phyloP scores from a whole-genome alignment of 495 filamentous ascomycete species.

The Podospora appendiculata region DNA sequence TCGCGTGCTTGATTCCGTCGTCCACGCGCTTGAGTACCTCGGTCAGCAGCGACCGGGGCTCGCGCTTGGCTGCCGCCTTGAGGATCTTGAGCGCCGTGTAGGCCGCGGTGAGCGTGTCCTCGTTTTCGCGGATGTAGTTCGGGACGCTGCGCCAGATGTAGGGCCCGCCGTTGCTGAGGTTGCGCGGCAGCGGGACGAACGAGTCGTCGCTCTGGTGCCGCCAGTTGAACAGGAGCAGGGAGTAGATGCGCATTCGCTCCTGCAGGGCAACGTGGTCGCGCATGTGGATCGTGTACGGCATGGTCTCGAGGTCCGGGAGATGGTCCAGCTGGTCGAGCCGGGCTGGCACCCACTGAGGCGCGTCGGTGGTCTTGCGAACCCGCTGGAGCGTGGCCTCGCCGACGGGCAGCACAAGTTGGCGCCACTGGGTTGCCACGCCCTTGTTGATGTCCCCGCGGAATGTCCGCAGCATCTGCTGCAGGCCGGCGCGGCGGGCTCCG shows the following conservation, averaged over 20 bases:
- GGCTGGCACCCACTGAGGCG: constrained; percentile 9
- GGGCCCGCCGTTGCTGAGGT: constrained; percentile 10
- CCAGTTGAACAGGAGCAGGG: neutral
- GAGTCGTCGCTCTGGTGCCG: neutral
- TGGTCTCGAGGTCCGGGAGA: constrained; percentile 10
- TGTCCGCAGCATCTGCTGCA: constrained; percentile 28
- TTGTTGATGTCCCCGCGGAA: constrained; percentile 14
- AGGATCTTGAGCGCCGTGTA: constrained; percentile 4
- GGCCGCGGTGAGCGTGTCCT: constrained; percentile 9
- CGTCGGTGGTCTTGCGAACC: neutral
- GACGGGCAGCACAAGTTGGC: constrained; percentile 22
- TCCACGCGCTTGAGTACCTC: neutral
- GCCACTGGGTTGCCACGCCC: constrained; percentile 16
- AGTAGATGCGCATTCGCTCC: neutral
- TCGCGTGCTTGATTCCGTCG: neutral
- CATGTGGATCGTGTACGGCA: constrained; percentile 7
- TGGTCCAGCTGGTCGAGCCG: constrained; percentile 1
- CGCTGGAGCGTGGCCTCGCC: constrained; percentile 1
- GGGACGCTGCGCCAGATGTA: constrained; percentile 10
- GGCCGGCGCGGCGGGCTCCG: constrained; percentile 31
- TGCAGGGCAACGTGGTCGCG: neutral
- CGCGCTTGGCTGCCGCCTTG: neutral
- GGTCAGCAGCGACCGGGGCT: constrained; percentile 4
- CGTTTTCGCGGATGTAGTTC: neutral
- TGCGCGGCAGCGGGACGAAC: constrained; percentile 1